Conservation (phyloP, 2,329 filamentous ascomycete species). For the Aureobasidium leucospermi region DNA sequence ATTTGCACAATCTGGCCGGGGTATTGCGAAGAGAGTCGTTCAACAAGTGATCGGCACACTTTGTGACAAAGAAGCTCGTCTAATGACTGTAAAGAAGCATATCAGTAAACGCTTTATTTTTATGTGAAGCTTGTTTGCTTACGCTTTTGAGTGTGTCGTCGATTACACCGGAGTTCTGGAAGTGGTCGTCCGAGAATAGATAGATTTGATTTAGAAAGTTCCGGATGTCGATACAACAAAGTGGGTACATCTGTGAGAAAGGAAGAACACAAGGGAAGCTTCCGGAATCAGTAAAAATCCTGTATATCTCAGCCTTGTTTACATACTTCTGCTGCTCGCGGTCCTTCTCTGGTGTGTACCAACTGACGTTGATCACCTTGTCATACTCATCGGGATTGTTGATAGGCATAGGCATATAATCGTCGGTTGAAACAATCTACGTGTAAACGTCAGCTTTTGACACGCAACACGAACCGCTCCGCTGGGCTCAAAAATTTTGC, state of each 20-base stretch:
- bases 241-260: conserved; percentile 97
- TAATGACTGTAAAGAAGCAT: conserved; percentile 54
- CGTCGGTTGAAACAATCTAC: conserved; percentile 73
- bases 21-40: conserved; percentile 84
- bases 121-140: conserved; percentile 16
- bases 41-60: conserved; percentile 83
- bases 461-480: neutral
- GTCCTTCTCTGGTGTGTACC: conserved; percentile 81
- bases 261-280: conserved; percentile 89
- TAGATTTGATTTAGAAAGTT: conserved; percentile 99
- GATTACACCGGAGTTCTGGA: conserved; percentile 81
- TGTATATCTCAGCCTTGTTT: neutral
- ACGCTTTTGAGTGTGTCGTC: conserved; percentile 82
- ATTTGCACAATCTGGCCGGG: conserved; percentile 98
- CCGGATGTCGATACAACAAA: conserved; percentile 95
- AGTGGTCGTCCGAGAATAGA: conserved; percentile 94
- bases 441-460: neutral
- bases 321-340: conserved; percentile 65
- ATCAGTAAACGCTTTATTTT: conserved; percentile 1
- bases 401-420: conserved; percentile 99
- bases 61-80: conserved; percentile 90
- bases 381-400: conserved; percentile 85
- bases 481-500: neutral
- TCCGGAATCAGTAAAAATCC: conserved; percentile 17
- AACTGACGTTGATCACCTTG: conserved; percentile 91